These are phyloP conservation scores for Staphylotrichum longicolle DNA, from an alignment of 495 filamentous ascomycete species.

Conservation along the genomic window DNA sequence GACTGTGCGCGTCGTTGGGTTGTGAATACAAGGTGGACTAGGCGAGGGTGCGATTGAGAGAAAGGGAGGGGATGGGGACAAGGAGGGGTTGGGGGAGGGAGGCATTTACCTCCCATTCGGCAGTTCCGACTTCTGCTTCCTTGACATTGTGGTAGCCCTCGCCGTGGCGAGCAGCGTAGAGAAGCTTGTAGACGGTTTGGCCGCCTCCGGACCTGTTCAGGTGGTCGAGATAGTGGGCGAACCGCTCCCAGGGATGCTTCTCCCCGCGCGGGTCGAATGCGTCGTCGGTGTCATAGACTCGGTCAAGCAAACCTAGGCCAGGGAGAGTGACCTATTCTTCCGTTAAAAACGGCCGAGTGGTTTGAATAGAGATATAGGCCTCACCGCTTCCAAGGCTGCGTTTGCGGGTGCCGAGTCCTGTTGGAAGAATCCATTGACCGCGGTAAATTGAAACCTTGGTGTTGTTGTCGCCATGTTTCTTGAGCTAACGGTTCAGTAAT, in stretches of 20 bases:
- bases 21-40: too few species aligned
- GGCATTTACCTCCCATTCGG: constrained; percentile 34
- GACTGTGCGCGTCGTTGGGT: constrained; percentile 17
- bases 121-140: constrained; percentile 36
- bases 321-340: constrained; percentile 26
- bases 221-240: constrained; percentile 30
- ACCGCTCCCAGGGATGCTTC: constrained; percentile 35
- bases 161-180: constrained; percentile 39
- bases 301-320: constrained; percentile 34
- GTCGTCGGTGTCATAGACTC: constrained; percentile 32
- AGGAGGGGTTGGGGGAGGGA: not conserved
- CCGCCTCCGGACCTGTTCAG: constrained; percentile 26
- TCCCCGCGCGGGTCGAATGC: constrained; percentile 20
- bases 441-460: too few species aligned
- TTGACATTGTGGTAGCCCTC: constrained; percentile 41
- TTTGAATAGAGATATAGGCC: not conserved
- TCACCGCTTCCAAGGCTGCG: not conserved
- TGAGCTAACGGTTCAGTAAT: too few species aligned
- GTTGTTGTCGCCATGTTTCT: too few species aligned
- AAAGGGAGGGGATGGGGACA: not conserved
- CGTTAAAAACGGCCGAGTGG: not conserved
- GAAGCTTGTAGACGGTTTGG: constrained; percentile 33
- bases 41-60: too few species aligned
- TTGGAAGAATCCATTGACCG: too few species aligned
- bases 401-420: not conserved